A percentile compares a stretch with the other conserved stretches of the same genome.
Evolutionary conservation across 257 asterid genomes (phyloP).

Genomic region (Prunella vulgaris): DNA sequence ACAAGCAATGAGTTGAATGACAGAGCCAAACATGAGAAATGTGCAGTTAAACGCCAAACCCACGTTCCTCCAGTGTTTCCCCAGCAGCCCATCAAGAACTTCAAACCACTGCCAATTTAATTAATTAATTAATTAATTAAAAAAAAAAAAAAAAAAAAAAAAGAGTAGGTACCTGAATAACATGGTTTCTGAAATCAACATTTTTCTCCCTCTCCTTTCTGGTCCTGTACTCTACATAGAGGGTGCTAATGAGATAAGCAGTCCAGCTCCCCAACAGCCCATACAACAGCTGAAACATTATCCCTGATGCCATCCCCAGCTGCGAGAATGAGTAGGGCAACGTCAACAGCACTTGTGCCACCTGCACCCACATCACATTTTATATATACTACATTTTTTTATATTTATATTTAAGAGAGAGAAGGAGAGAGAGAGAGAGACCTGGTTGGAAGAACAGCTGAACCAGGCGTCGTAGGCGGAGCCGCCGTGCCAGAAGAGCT

Average conservation of each 20-base stretch:
- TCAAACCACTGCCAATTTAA: constrained; percentile 64
- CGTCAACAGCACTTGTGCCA: constrained; percentile 84
- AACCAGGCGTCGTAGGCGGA: constrained; percentile 97
- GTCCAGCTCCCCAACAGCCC: constrained; percentile 92
- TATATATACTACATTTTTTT: no score
- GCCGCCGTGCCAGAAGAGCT: constrained; percentile 89
- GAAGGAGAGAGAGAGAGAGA: not conserved
- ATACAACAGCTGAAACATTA: constrained; percentile 69
- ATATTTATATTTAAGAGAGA: no score
- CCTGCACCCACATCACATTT: constrained; percentile 31
- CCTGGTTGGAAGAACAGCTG: constrained; percentile 94
- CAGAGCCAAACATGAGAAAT: constrained; percentile 92
- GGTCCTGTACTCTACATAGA: constrained; percentile 77
- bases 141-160: not conserved
- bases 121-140: not conserved
- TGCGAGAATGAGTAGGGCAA: constrained; percentile 90
- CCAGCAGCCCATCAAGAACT: constrained; percentile 92
- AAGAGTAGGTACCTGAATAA: constrained; percentile 59
- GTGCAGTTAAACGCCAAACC: constrained; percentile 96
- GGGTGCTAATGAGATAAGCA: constrained; percentile 74
- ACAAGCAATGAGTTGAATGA: constrained; percentile 95
- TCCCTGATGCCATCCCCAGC: constrained; percentile 83
- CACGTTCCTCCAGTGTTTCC: constrained; percentile 94
- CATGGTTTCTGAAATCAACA: constrained; percentile 85
- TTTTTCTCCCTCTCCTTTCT: constrained; percentile 83